phyloP scores from a whole-genome alignment of 352 stramenopile species.

The Pythium brachiatum region DNA sequence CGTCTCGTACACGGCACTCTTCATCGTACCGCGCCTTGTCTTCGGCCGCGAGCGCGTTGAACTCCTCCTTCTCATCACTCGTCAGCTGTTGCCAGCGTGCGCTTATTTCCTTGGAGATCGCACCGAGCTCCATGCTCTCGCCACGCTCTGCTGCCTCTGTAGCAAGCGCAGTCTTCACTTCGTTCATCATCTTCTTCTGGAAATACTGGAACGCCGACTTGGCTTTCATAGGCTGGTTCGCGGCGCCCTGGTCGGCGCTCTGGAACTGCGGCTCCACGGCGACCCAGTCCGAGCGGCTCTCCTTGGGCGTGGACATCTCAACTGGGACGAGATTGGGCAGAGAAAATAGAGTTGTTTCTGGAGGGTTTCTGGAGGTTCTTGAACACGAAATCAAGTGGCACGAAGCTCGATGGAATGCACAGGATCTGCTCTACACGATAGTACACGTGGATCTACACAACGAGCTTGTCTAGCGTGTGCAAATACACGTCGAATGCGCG shows the following conservation, averaged over 20 bases:
- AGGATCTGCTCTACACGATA: background rate
- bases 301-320: slow-evolving; percentile 43
- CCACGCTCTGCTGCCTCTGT: slow-evolving; percentile 39
- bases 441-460: background rate
- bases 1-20: slow-evolving; percentile 68
- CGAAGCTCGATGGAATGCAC: slow-evolving; percentile 6
- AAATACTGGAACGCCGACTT: slow-evolving; percentile 80
- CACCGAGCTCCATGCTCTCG: slow-evolving; percentile 59
- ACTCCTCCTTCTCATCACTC: slow-evolving; percentile 63
- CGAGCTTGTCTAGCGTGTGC: background rate
- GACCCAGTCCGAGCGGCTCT: slow-evolving; percentile 75
- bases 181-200: slow-evolving; percentile 68
- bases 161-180: slow-evolving; percentile 56
- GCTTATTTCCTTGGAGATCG: slow-evolving; percentile 73
- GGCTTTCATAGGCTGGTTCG: slow-evolving; percentile 53
- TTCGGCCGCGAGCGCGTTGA: slow-evolving; percentile 51
- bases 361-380: no score
- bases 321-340: no score
- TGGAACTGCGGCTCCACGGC: slow-evolving; percentile 81
- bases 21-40: slow-evolving; percentile 75
- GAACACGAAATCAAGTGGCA: background rate
- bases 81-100: slow-evolving; percentile 71
- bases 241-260: slow-evolving; percentile 21
- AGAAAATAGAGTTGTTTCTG: no score
- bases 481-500: slow-evolving; percentile 1